phyloP scores from a whole-genome alignment of 2,329 filamentous ascomycete species.

The Diaporthe sp. region DNA sequence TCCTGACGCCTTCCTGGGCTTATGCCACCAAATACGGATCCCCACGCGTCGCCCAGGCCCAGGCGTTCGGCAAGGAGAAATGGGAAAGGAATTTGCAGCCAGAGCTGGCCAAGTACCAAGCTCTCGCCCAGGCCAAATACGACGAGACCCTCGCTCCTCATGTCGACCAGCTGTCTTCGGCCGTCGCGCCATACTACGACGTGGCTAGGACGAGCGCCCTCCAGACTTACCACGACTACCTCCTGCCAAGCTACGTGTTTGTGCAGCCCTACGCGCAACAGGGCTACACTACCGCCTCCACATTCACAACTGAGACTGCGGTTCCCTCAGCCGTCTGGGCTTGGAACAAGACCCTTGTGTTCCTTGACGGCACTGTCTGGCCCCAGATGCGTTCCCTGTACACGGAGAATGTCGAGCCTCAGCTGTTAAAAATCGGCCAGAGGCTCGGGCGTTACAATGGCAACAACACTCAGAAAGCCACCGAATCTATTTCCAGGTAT shows the following conservation, averaged over 20 bases:
- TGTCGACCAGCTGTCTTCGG: slow-evolving; percentile 70
- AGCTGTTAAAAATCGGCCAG: slow-evolving; percentile 91
- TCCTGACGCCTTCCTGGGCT: slow-evolving; percentile 77
- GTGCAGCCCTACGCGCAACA: slow-evolving; percentile 79
- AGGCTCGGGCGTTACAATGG: slow-evolving; percentile 82
- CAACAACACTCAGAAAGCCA: slow-evolving; percentile 48
- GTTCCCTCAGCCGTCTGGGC: slow-evolving; percentile 80
- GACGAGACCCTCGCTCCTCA: slow-evolving; percentile 79
- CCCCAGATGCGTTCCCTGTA: slow-evolving; percentile 86
- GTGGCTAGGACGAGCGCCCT: slow-evolving; percentile 72
- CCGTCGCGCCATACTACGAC: slow-evolving; percentile 79
- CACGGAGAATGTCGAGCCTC: slow-evolving; percentile 92
- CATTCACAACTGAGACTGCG: slow-evolving; percentile 76
- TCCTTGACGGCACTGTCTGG: slow-evolving; percentile 83
- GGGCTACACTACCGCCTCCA: slow-evolving; percentile 74
- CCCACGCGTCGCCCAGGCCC: slow-evolving; percentile 77
- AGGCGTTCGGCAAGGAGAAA: slow-evolving; percentile 74
- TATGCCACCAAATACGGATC: slow-evolving; percentile 81
- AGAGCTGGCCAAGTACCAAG: slow-evolving; percentile 75
- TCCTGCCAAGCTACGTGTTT: slow-evolving; percentile 82
- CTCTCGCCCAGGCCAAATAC: slow-evolving; percentile 74
- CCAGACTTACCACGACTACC: slow-evolving; percentile 77
- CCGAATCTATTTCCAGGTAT: slow-evolving; percentile 48
- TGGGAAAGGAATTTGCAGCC: slow-evolving; percentile 87
- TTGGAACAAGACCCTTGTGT: slow-evolving; percentile 76